Base-by-base conservation (phyloP, 208 protist species). In the Zelonia costaricensis region DNA sequence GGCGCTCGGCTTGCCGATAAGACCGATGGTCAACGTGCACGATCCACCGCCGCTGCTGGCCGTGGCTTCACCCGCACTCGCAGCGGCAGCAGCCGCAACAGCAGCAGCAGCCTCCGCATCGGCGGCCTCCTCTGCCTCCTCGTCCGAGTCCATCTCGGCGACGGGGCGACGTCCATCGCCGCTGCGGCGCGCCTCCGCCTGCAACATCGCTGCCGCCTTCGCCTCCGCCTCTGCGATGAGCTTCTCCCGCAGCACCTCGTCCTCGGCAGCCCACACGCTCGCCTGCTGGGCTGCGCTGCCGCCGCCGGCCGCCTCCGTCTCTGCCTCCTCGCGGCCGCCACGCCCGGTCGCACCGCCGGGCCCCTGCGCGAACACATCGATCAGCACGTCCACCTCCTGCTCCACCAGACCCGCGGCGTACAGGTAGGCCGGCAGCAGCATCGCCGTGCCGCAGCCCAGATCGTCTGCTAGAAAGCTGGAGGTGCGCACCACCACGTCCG, bases 1-100 rank as follows among this genome's bases (percentile, higher is more conserved):
- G 15, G 89, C 83, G 38, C 81, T 93, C 4, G 91, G 92, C 68
- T 98, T 98, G 18, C 92, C 93, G 60, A 98, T 95, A 18, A 98
- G 82, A 4, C 95, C 95, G 40, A 98, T 85, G n/a, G 78, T 88
- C 44, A 95, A 69, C 45, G 81, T 79, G 81, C 86, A 90, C 36
- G 66, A 65, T 1, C 88, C 83, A 43, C 85, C 83, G 0, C 69
- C 39, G 20, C 69, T 56, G 28, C 12, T 46, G 20, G 57, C 25
- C 28, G 16, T 20, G 27, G 20, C 73, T 15, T 12, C 16, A 4
- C 35, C 27, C 16, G 25, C 22, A 2, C 53, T 39, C 35, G 18
- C 43, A 18, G 44, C 16, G 4, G 25, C 43, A 9, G 35, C 43
- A 45, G 27, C 16, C 13, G 36, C 51, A 40, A 35, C 57, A 25